Percentiles rank a stretch among this genome's conserved stretches.
phyloP scores from a whole-genome alignment of 495 filamentous ascomycete species.

The Polyplosphaeria fusca region DNA sequence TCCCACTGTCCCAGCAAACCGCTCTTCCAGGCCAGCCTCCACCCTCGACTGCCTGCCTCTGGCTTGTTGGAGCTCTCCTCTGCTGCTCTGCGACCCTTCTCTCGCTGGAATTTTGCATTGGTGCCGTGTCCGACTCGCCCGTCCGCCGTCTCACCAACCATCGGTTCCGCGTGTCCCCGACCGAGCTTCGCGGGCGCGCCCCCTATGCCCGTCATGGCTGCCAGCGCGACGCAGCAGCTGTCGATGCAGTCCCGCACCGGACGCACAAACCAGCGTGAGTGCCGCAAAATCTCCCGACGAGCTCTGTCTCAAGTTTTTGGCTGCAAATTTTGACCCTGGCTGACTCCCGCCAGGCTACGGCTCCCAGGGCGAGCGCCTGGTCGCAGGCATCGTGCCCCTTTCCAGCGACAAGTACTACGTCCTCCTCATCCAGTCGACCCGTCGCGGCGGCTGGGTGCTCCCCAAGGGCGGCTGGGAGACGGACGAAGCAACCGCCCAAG shows the following conservation, averaged over 20 bases:
- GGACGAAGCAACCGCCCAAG: constrained; percentile 70
- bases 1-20: background rate
- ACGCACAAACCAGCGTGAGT: constrained; percentile 52
- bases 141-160: background rate
- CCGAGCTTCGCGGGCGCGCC: too few relatives aligned
- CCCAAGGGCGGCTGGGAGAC: constrained; percentile 98
- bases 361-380: constrained; percentile 85
- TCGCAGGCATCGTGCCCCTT: constrained; percentile 88
- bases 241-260: constrained; percentile 49
- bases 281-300: background rate
- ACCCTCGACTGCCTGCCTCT: background rate
- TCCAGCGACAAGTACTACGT: constrained; percentile 73
- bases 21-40: background rate
- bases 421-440: constrained; percentile 86
- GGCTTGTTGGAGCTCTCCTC: too few relatives aligned
- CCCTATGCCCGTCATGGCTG: constrained; percentile 34
- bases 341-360: constrained; percentile 68
- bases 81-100: background rate
- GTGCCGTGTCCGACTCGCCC: background rate
- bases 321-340: too few relatives aligned
- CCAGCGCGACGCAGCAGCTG: constrained; percentile 36
- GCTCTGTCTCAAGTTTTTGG: background rate
- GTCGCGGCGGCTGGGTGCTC: constrained; percentile 87
- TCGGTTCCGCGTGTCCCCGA: background rate
- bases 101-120: too few relatives aligned